These are phyloP conservation scores for Colletotrichum musae DNA, from an alignment of 2,329 filamentous ascomycete species.

Conservation along the genomic window DNA sequence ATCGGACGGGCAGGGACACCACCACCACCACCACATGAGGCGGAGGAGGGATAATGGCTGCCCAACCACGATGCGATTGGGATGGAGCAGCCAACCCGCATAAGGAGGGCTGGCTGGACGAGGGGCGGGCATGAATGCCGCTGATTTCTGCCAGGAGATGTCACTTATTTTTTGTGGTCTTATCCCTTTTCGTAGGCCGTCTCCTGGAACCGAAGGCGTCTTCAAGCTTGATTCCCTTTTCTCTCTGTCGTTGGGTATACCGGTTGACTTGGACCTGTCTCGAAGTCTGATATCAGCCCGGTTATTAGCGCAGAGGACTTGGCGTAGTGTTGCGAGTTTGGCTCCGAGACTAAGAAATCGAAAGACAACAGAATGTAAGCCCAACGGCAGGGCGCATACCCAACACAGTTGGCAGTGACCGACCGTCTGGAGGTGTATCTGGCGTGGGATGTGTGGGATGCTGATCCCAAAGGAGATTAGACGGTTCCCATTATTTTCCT, in stretches of 20 bases:
- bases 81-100: slow-evolving; percentile 34
- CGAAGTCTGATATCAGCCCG: not conserved
- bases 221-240: not conserved
- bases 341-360: not conserved
- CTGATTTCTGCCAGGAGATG: slow-evolving; percentile 32
- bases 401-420: not conserved
- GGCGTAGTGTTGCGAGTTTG: not conserved
- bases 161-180: slow-evolving; percentile 18
- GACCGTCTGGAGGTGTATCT: not conserved
- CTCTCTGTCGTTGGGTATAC: not conserved
- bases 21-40: not conserved
- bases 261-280: slow-evolving; percentile 1
- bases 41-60: slow-evolving; percentile 41
- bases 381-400: not conserved
- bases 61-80: slow-evolving; percentile 38
- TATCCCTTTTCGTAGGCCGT: slow-evolving; percentile 10
- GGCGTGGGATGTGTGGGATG: slow-evolving; percentile 7
- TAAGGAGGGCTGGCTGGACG: slow-evolving; percentile 26
- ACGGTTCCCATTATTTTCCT: not conserved
- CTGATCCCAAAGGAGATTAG: slow-evolving; percentile 16
- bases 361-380: not conserved
- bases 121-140: slow-evolving; percentile 33
- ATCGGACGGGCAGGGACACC: slow-evolving; percentile 28
- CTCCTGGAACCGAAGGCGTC: not conserved
- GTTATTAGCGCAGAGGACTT: not conserved